phyloP scores from a whole-genome alignment of 108 stramenopile species.

The Cyclotella sp. region DNA sequence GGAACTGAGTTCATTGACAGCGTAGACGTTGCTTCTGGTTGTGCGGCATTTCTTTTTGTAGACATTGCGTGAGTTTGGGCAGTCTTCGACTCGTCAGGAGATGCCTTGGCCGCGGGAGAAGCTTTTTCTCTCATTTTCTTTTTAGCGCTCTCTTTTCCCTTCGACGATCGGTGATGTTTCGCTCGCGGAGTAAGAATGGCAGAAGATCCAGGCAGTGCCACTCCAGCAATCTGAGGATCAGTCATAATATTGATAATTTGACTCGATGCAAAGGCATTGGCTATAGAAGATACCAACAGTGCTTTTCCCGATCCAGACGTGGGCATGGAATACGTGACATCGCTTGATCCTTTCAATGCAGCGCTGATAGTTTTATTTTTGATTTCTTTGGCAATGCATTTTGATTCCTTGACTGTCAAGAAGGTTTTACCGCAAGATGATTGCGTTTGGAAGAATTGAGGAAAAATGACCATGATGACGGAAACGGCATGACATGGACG shows the following conservation, averaged over 20 bases:
- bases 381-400: slow-evolving; percentile 26
- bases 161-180: too few species aligned
- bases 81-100: background rate
- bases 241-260: background rate
- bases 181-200: background rate
- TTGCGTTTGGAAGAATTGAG: background rate
- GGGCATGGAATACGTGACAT: background rate
- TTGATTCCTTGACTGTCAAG: slow-evolving; percentile 29
- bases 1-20: too few species aligned
- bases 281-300: background rate
- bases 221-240: background rate
- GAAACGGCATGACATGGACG: too few species aligned
- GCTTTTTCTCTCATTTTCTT: too few species aligned
- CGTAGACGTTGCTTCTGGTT: too few species aligned
- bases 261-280: background rate
- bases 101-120: too few species aligned
- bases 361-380: background rate
- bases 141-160: too few species aligned
- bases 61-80: too few species aligned
- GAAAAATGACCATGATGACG: too few species aligned
- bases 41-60: too few species aligned
- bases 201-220: background rate
- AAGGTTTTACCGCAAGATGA: background rate
- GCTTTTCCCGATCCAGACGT: background rate
- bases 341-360: background rate